Base-by-base conservation (phyloP, 108 stramenopile genomes). In the Conticribra guillardii region DNA sequence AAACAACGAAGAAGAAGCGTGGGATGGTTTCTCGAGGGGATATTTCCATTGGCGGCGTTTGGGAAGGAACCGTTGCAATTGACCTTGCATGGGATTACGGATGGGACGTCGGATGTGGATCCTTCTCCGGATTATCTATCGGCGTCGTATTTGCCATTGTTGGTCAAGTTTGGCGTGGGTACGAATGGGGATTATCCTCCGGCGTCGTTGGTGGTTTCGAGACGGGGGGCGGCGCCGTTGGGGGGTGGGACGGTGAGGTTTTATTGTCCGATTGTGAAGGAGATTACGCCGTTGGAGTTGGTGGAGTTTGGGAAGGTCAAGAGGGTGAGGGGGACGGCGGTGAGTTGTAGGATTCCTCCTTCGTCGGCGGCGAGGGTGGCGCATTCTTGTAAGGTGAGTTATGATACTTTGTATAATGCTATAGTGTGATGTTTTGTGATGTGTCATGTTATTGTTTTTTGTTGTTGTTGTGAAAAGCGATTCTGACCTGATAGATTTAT, bases 11-110 rank as follows among this genome's bases (percentile, higher is more conserved):
- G 44, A 9, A 64, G 90, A 67, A 82, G 87, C 52, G 84, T 98
- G 37, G 97, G 98, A 16, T 99, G 98, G 98, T 99, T 96, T 66
- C 65, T 99, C 37, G 98, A 99, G 69, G 99, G 95, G 49, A 87
- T 99, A 24, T 52, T 99, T 34, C 97, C 97, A 24, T 67, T 99
- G 69, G 96, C 96, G 9, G 85, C 96, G 1, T 99, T 99, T 83
- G 96, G 95, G 33, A 99, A 98, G 77, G 84, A 92, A 58, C 73
- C 89, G 16, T 74, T 99, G 48, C 52, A 81, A 14, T 58, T 98
- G 24, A 86, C 84, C 0, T 81, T 99, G 23, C 74, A 75, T 4
- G 97, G 96, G 15, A 84, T 93, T 22, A 92, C 91, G 3, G 93
- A 92, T 69, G 89, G 90, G 49, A 79, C 79, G 21, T 84, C 80